These are phyloP conservation scores for Oryza longistaminata DNA, from an alignment of 176 grass and related monocot species.

Conservation along the genomic window DNA sequence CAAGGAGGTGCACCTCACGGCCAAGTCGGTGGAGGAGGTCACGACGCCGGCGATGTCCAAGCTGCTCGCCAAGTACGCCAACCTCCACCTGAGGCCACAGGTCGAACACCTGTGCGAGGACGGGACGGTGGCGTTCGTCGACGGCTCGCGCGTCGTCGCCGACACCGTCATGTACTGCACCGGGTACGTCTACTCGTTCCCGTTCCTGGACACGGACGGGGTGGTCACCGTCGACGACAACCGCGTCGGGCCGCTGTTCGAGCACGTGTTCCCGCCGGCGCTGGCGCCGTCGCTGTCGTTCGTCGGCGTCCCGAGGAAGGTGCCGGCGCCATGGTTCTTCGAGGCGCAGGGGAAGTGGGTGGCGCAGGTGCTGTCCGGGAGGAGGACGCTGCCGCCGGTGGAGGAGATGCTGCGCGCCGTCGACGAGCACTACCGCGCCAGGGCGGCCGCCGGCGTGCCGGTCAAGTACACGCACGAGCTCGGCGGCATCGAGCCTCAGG, in stretches of 20 bases:
- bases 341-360: slow-evolving; percentile 38
- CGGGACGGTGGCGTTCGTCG: slow-evolving; percentile 35
- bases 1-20: slow-evolving; percentile 25
- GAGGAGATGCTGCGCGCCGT: slow-evolving; percentile 28
- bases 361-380: slow-evolving; percentile 29
- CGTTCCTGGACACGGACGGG: slow-evolving; percentile 42
- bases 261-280: slow-evolving; percentile 48
- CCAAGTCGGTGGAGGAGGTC: neutral
- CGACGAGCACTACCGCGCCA: slow-evolving; percentile 18
- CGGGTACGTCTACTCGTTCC: slow-evolving; percentile 36
- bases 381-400: neutral
- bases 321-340: slow-evolving; percentile 19
- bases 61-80: slow-evolving; percentile 10
- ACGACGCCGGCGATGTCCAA: slow-evolving; percentile 1
- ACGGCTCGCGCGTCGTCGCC: slow-evolving; percentile 27
- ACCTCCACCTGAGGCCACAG: neutral
- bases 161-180: slow-evolving; percentile 51
- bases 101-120: neutral
- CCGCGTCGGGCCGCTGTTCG: slow-evolving; percentile 44
- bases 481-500: neutral
- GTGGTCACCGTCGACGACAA: slow-evolving; percentile 35
- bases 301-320: neutral
- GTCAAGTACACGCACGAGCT: slow-evolving; percentile 15
- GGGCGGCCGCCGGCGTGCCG: slow-evolving; percentile 16
- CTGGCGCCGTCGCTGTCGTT: slow-evolving; percentile 45